Evolutionary conservation across 257 asterid genomes (phyloP), one percentile per base, ranked within the genome.

Genomic region (Solanum chmielewskii): DNA sequence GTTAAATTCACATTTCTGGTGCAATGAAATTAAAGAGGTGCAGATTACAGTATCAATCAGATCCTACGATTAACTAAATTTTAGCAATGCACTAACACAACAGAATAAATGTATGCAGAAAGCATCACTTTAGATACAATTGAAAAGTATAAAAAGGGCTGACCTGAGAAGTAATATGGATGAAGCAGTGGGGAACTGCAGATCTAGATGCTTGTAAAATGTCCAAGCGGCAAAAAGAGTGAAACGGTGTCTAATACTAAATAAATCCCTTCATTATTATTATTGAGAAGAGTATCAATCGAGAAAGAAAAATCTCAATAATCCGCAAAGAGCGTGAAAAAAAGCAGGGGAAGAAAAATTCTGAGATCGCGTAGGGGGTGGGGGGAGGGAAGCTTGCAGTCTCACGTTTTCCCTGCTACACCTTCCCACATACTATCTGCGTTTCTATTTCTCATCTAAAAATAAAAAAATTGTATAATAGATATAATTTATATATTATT

Each of bases 161-260:
- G 15, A 81, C 85, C 85, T 78, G 21, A 0, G 64, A 77, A 44
- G 84, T 77, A 77, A 25, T 47, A 49, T 29, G 85, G 85, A 81
- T 49, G 85, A 49, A 81, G 85, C 69, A 81, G 85, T 31, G 85
- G 69, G 85, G 69, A 81, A 49, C 85, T 81, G 85, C 85, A 81
- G 85, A 81, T 81, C 85, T 76, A 76, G 83, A 76, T 76, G 59
- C 13, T 45, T 14, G 64, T 45, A 18, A 44, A 44, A 77, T 25
- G 15, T 8, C 27, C 35, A 41, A 44, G 84, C 62, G 20, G 83
- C 83, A n/a, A 74, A 23, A n/a, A 7, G 60, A 41, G 44, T n/a
- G 37, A 81, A 81, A 49, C 23, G 13, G 20, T 27, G 68, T 5
- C 18, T 16, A 27, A 27, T 47, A 47, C 18, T 29, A 4, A 35